Evolutionary conservation across 495 filamentous ascomycete species (phyloP), one percentile per base, ranked within the genome.

Genomic region (Neurospora sublineolata): DNA sequence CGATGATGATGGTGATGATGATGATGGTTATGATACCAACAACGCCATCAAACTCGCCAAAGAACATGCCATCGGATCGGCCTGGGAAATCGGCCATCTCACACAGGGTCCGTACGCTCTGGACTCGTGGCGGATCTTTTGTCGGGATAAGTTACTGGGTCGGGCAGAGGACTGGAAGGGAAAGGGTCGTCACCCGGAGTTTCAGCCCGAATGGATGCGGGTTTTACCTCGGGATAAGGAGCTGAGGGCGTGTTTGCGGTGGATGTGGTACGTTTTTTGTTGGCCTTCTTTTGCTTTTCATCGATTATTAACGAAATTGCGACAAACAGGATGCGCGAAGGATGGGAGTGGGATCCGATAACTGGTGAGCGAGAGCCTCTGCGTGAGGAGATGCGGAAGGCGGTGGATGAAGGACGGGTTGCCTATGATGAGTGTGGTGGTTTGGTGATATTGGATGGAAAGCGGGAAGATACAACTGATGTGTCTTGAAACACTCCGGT

Each of bases 91-190:
- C 71, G 94, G 90, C 0, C 92, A 97, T 78, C 77, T 97, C 41
- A 92, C 94, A 0, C 90, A 92, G n/a, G 94, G 95, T 2, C 86
- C 89, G 2, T 98, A 98, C 79, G 92, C 94, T 0, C 80, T 97
- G 42, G 94, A 98, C 79, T 93, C 90, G 72, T 98, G 93, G 93
- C 86, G 95, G 4, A 97, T 97, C 70, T 97, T 97, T 79, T 97
- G 93, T 76, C 86, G 94, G 1, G 94, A 98, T 79, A 84, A 85
- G 64, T 77, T 97, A 38, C 84, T 93, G 3, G 89, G 87, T 0
- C 71, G 87, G 27, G 88, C 88, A 9, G 75, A 79, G 2, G 86
- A 87, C 68, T 91, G 89, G 87, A 88, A 86, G 73, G 90, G 90
- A 4, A 76, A 81, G 8, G 80, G 79, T 37, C 70, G 71, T 12